Evolutionary conservation across 169 alveolate genomes (phyloP).

Genomic region (Besnoitia besnoiti): DNA sequence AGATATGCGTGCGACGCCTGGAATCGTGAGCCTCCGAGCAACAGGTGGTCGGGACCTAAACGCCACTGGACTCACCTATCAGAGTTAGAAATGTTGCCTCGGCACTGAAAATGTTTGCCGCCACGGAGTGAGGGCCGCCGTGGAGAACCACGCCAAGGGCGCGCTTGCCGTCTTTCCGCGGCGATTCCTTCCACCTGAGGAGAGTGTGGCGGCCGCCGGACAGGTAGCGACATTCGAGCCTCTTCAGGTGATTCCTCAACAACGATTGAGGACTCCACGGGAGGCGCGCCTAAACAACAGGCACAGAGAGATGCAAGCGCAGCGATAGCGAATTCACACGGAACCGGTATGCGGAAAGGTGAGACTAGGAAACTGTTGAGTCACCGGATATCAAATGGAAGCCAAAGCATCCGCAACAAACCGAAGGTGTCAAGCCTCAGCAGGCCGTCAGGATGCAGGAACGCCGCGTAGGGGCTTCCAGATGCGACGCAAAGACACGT

Average conservation of each 20-base stretch:
- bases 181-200: neutral
- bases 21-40: too few relatives aligned
- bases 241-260: neutral
- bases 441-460: too few relatives aligned
- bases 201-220: neutral
- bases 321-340: neutral
- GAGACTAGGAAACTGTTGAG: too few relatives aligned
- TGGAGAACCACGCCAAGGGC: slow-evolving; percentile 59
- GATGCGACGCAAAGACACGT: too few relatives aligned
- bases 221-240: neutral
- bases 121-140: slow-evolving; percentile 67
- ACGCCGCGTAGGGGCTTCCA: too few relatives aligned
- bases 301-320: neutral
- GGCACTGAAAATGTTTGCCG: slow-evolving; percentile 35
- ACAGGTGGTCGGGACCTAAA: too few relatives aligned
- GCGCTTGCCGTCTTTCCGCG: neutral
- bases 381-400: too few relatives aligned
- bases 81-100: neutral
- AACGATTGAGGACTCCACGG: neutral
- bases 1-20: too few relatives aligned
- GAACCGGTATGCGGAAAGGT: too few relatives aligned
- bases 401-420: too few relatives aligned
- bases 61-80: neutral
- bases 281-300: neutral
- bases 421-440: too few relatives aligned